Percentiles rank a stretch among this genome's conserved stretches.
Conservation (phyloP, 1,284 basidiomycete species). For the Xerocomus nothofagi region DNA sequence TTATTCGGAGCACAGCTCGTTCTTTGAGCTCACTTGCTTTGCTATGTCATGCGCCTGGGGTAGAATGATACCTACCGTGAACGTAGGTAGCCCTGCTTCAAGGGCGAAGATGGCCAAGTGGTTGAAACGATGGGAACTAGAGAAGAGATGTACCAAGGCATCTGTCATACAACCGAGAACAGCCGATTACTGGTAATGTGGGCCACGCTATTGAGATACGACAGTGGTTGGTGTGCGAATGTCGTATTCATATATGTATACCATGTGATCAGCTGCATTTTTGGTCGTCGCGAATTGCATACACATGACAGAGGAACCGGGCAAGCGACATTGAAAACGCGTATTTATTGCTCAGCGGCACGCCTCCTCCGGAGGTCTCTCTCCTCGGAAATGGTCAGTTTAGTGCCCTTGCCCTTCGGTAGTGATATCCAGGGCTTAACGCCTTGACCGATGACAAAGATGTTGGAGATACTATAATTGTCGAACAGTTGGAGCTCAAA, state of each 20-base stretch:
- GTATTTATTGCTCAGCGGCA: slow-evolving; percentile 57
- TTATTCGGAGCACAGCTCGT: slow-evolving; percentile 95
- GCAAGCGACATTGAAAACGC: slow-evolving; percentile 19
- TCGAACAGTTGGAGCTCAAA: slow-evolving; percentile 5
- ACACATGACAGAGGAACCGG: slow-evolving; percentile 26
- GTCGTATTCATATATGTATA: slow-evolving; percentile 15
- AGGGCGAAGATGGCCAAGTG: slow-evolving; percentile 84
- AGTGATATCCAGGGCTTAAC: slow-evolving; percentile 96
- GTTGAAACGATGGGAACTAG: slow-evolving; percentile 85
- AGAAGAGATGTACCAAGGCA: slow-evolving; percentile 59
- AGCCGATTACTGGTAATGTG: slow-evolving; percentile 64
- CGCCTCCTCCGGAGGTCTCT: slow-evolving; percentile 78
- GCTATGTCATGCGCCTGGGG: slow-evolving; percentile 81
- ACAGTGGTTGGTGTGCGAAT: too few species aligned
- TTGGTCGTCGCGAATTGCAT: slow-evolving; percentile 20
- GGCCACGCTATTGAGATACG: neutral
- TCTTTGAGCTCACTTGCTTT: slow-evolving; percentile 93
- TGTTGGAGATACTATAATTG: slow-evolving; percentile 80
- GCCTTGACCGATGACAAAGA: slow-evolving; percentile 97
- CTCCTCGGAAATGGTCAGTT: slow-evolving; percentile 89
- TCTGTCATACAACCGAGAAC: slow-evolving; percentile 62
- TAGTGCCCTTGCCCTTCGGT: slow-evolving; percentile 97
- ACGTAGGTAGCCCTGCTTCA: slow-evolving; percentile 80
- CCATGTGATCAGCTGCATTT: slow-evolving; percentile 24
- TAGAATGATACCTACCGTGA: slow-evolving; percentile 94